A percentile compares a stretch with the other conserved stretches of the same genome.
Conservation (phyloP, 169 alveolate species). For the Plasmodium inui region DNA sequence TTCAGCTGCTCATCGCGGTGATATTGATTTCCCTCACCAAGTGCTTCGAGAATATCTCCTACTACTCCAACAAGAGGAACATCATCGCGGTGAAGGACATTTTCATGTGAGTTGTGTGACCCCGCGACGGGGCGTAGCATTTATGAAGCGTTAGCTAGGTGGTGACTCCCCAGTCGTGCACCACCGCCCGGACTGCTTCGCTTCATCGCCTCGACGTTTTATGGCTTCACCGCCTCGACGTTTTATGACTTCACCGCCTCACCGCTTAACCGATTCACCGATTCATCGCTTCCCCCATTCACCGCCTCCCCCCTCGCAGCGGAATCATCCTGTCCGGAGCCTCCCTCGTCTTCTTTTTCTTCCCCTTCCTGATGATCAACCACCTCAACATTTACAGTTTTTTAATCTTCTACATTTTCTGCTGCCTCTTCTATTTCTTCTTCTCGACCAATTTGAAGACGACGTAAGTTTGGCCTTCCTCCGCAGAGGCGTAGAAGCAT, state of each 20-base stretch:
- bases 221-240: no score
- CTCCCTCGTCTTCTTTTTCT: slow-evolving; percentile 21
- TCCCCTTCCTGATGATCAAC: slow-evolving; percentile 52
- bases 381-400: slow-evolving; percentile 46
- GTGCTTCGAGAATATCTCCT: slow-evolving; percentile 50
- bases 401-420: slow-evolving; percentile 42
- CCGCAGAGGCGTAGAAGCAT: no score
- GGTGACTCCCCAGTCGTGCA: no score
- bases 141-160: not conserved
- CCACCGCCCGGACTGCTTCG: not conserved
- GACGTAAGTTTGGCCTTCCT: slow-evolving; percentile 16
- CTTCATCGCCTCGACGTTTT: no score
- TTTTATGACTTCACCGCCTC: not conserved
- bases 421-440: slow-evolving; percentile 41
- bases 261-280: not conserved
- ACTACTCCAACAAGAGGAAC: slow-evolving; percentile 45
- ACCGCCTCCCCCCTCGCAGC: slow-evolving; percentile 13
- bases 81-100: slow-evolving; percentile 44
- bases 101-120: slow-evolving; percentile 1
- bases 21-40: slow-evolving; percentile 45
- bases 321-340: slow-evolving; percentile 54
- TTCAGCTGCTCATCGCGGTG: slow-evolving; percentile 20
- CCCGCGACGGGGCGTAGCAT: not conserved
- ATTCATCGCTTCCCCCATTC: not conserved
- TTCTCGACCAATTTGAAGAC: slow-evolving; percentile 52